These are phyloP conservation scores for Oryza glumipatula DNA, from an alignment of 176 grass and related monocot genomes.

Conservation along the genomic window DNA sequence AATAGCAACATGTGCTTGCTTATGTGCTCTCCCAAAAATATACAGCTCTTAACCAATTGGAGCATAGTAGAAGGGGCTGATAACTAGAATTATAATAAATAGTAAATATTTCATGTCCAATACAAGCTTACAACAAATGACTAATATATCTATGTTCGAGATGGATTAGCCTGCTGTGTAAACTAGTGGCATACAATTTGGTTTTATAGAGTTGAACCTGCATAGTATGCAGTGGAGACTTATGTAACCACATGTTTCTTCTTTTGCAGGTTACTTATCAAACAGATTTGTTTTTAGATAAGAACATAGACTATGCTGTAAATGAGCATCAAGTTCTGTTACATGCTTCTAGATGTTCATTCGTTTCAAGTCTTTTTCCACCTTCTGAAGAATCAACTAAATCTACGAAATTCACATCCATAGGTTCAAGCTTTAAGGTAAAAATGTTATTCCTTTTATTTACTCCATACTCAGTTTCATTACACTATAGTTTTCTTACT, in stretches of 20 bases:
- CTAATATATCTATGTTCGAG: neutral
- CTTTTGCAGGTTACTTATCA: constrained; percentile 86
- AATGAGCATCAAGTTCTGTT: constrained; percentile 89
- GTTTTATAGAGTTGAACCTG: constrained; percentile 10
- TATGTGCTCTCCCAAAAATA: neutral
- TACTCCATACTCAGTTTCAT: neutral
- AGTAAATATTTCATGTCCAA: constrained; percentile 8
- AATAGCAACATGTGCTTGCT: neutral
- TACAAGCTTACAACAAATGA: neutral
- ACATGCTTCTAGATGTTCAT: constrained; percentile 77
- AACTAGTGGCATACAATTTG: constrained; percentile 21
- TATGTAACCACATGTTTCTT: constrained; percentile 39
- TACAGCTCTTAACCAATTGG: constrained; percentile 18
- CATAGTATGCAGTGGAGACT: neutral
- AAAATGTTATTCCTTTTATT: constrained; percentile 32
- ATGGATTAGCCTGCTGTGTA: neutral
- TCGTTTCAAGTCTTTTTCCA: constrained; percentile 89
- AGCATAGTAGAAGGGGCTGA: constrained; percentile 9
- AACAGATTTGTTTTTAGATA: constrained; percentile 91
- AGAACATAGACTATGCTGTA: constrained; percentile 99
- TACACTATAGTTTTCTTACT: constrained; percentile 11
- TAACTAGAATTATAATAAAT: constrained; percentile 12
- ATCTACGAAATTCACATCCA: constrained; percentile 95
- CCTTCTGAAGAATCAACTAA: constrained; percentile 85
- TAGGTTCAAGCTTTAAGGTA: constrained; percentile 96